A percentile compares a stretch with the other conserved stretches of the same genome.
Evolutionary conservation across 129 eudicot genomes (phyloP).

Genomic region (Artemisia annua): DNA sequence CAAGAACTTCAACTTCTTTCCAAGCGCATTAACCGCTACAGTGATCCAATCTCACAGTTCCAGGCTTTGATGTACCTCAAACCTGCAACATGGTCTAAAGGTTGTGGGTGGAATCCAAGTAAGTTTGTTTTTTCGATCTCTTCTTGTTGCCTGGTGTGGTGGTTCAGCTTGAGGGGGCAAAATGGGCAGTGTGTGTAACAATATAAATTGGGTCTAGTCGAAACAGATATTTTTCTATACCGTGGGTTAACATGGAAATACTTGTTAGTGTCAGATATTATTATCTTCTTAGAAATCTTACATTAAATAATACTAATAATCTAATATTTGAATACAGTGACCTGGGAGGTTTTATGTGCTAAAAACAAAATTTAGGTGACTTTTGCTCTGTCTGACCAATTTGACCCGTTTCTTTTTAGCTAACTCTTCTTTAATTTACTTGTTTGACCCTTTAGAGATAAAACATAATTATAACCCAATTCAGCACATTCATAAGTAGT

Average conservation of each 20-base stretch:
- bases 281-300: neutral
- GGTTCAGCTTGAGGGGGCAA: neutral
- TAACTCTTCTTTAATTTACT: neutral
- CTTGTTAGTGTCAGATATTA: neutral
- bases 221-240: neutral
- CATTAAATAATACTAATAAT: neutral
- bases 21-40: slow-evolving; percentile 81
- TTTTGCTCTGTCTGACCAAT: neutral
- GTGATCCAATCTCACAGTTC: slow-evolving; percentile 79
- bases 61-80: slow-evolving; percentile 86
- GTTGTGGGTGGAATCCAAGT: slow-evolving; percentile 99
- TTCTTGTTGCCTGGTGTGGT: neutral
- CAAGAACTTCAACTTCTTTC: slow-evolving; percentile 91
- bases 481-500: neutral
- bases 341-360: neutral
- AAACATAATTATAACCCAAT: neutral
- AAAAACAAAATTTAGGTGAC: neutral
- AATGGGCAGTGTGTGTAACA: neutral
- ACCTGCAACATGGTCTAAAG: slow-evolving; percentile 99
- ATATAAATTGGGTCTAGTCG: neutral
- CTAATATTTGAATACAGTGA: neutral
- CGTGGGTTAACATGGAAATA: neutral
- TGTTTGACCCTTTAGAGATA: neutral
- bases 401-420: neutral
- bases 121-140: slow-evolving; percentile 35